These are phyloP conservation scores for Rhododendron henanense DNA, from an alignment of 148 eudicot species.

Conservation along the genomic window DNA sequence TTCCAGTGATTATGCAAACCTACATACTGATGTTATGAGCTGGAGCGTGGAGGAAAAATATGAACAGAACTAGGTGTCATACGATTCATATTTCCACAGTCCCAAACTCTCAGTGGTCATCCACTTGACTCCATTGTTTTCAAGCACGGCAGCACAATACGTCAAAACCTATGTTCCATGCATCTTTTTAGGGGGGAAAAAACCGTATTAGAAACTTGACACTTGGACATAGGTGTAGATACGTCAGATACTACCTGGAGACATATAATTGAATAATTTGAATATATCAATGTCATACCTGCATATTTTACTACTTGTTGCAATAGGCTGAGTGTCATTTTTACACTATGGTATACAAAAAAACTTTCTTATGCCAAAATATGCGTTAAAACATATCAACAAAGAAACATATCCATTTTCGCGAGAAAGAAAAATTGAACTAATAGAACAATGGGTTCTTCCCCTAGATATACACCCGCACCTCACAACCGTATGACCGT, in stretches of 20 bases:
- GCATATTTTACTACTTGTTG: background rate
- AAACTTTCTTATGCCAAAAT: background rate
- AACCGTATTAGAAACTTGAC: background rate
- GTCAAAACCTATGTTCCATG: background rate
- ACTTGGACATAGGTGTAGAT: background rate
- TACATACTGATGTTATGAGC: background rate
- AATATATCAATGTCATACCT: background rate
- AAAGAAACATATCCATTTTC: background rate
- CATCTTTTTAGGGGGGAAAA: background rate
- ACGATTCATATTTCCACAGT: background rate
- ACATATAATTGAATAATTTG: background rate
- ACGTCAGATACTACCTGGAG: background rate
- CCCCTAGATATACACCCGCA: background rate
- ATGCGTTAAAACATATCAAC: background rate
- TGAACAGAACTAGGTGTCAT: background rate
- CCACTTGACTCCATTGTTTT: background rate
- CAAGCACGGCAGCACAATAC: background rate
- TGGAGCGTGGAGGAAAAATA: background rate
- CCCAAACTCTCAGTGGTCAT: background rate
- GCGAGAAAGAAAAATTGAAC: background rate
- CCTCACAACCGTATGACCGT: background rate
- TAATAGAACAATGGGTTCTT: background rate
- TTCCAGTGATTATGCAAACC: background rate
- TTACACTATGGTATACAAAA: background rate
- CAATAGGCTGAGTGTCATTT: background rate